These are phyloP conservation scores for Parastagonospora avenae DNA, from an alignment of 2,329 filamentous ascomycete genomes.

Conservation along the genomic window DNA sequence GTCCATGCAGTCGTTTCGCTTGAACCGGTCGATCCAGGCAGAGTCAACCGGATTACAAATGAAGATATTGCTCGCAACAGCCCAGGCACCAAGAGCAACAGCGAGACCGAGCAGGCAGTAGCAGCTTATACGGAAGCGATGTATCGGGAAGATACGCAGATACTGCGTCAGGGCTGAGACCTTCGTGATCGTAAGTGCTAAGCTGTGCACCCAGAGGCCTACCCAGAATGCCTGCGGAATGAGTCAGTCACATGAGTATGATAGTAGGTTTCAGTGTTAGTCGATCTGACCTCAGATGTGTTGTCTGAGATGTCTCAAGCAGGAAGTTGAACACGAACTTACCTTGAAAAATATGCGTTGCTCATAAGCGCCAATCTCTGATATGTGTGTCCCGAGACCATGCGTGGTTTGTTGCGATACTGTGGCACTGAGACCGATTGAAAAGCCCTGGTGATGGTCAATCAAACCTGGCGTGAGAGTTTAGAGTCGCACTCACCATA, in stretches of 20 bases:
- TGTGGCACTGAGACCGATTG: conserved; percentile 34
- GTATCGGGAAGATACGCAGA: conserved; percentile 36
- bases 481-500: conserved; percentile 28
- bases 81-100: conserved; percentile 32
- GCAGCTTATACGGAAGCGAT: conserved; percentile 35
- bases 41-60: conserved; percentile 38
- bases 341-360: conserved; percentile 17
- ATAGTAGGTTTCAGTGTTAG: conserved; percentile 2
- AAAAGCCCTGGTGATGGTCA: conserved; percentile 25
- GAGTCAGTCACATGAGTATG: conserved; percentile 14
- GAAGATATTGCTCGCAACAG: conserved; percentile 41
- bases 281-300: no score
- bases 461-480: not conserved
- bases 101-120: conserved; percentile 33
- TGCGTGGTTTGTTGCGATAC: conserved; percentile 38
- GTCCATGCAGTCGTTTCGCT: conserved; percentile 36
- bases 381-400: conserved; percentile 34
- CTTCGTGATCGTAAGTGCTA: conserved; percentile 39
- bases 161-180: conserved; percentile 42
- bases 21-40: conserved; percentile 39
- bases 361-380: conserved; percentile 13
- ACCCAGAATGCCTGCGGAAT: conserved; percentile 41
- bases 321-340: conserved; percentile 4
- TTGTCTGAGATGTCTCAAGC: not conserved
- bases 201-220: conserved; percentile 40